Base-by-base conservation (phyloP, 129 eudicot genomes). In the Tagetes erecta region DNA sequence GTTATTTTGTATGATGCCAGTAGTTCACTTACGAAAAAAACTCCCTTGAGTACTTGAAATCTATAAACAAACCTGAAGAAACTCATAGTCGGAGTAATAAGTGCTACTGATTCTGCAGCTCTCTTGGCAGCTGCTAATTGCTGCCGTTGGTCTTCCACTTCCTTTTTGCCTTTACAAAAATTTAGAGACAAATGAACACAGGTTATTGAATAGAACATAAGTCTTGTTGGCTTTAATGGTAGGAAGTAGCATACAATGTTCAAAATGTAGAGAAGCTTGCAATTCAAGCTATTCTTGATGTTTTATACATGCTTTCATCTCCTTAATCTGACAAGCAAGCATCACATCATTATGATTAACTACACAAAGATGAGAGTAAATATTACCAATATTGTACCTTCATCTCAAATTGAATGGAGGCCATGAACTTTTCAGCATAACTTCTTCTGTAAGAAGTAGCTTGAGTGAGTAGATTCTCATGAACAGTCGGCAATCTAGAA, bases 401-500 rank as follows among this genome's bases (percentile, higher is more conserved):
- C 4, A 84, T 80, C 68, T 90, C 99, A 47, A 90, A 80, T 82
- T 94, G 97, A 80, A 83, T 68, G 67, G 83, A 79, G 57, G 75
- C 63, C 84, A 94, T 82, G 74, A 72, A 78, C 74, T 72, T 69
- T 78, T 83, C 97, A 64, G 96, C 91, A 82, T 75, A 76, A 69
- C 80, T 86, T 89, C 85, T 90, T 69, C 91, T 78, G 77, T 69
- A 38, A 70, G 84, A 74, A 67, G 87, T 84, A 73, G 97, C 96
- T 67, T 94, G 96, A 60, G 81, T 42, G 88, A 92, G 84, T 90
- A 81, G 72, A 84, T 89, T 82, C 86, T 87, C 92, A 84, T 79
- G 76, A 87, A 87, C 64, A 86, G 78, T 8, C 27, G 89, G 89
- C 91, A 86, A 76, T 65, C 89, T 85, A 56, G 83, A 89, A 50